These are phyloP conservation scores for Telfairia occidentalis DNA, from an alignment of 331 rosid species.

Conservation along the genomic window DNA sequence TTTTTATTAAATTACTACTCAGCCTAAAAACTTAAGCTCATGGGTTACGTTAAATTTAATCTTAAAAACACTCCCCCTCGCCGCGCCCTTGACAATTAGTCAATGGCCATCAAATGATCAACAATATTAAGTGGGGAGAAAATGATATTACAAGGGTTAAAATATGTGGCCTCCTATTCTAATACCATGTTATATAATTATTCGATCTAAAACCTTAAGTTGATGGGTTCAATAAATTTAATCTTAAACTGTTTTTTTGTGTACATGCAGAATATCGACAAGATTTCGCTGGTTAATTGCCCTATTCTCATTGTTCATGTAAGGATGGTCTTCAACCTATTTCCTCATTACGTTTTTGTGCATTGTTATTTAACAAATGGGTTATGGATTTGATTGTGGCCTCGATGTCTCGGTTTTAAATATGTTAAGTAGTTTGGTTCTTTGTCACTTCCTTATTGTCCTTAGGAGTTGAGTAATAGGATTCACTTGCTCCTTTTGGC, in stretches of 20 bases:
- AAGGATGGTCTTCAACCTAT: conserved; percentile 32
- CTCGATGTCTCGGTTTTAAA: neutral
- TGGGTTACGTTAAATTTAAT: no score
- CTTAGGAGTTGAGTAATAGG: neutral
- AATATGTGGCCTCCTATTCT: no score
- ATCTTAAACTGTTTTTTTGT: conserved; percentile 13
- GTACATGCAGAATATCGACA: conserved; percentile 74
- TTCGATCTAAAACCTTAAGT: no score
- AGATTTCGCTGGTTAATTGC: conserved; percentile 73
- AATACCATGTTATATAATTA: no score
- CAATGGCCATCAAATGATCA: no score
- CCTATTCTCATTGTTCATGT: conserved; percentile 93
- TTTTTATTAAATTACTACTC: no score
- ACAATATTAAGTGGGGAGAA: no score
- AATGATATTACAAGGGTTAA: no score
- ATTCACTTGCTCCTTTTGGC: neutral
- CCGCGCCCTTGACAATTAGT: no score
- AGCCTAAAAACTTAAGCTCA: no score
- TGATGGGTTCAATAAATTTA: no score
- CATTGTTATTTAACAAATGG: neutral
- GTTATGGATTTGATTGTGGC: neutral
- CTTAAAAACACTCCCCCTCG: no score
- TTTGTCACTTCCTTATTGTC: neutral
- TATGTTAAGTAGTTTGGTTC: neutral
- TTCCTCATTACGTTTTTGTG: neutral